A percentile compares a stretch with the other conserved stretches of the same genome.
phyloP scores from a whole-genome alignment of 257 asterid species.

The Penstemon newberryi region DNA sequence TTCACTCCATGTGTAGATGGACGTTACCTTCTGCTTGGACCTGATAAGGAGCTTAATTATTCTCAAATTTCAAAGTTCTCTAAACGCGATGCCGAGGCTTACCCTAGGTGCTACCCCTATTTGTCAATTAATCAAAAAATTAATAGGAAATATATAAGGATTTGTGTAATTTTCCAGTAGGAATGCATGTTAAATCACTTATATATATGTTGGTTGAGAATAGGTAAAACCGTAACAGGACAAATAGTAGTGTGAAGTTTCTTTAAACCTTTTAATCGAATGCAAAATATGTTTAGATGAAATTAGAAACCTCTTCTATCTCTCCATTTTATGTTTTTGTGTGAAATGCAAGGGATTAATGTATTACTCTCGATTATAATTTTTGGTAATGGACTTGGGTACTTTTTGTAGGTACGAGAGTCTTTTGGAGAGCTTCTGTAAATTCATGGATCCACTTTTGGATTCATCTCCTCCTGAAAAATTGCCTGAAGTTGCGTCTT shows the following conservation, averaged over 20 bases:
- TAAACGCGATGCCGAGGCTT: constrained; percentile 76
- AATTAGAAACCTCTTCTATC: no score
- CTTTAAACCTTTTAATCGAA: no score
- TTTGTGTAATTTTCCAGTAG: background rate
- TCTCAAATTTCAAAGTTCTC: constrained; percentile 93
- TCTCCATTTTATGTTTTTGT: background rate
- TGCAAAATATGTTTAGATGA: no score
- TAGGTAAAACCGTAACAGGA: no score
- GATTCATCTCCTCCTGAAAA: constrained; percentile 85
- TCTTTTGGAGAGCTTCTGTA: constrained; percentile 72
- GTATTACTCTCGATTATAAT: background rate
- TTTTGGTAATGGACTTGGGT: background rate
- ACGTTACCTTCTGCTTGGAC: constrained; percentile 82
- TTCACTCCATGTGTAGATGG: constrained; percentile 95
- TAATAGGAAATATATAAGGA: no score
- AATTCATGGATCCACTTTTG: constrained; percentile 83
- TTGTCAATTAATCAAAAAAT: no score
- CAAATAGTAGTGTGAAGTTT: no score
- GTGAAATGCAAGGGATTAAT: constrained; percentile 4
- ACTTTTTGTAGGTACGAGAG: constrained; percentile 60
- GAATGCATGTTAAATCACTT: background rate
- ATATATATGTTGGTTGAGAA: no score
- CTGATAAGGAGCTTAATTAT: constrained; percentile 63
- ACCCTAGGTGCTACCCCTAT: constrained; percentile 47
- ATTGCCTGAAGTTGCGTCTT: constrained; percentile 47